Percentiles rank a stretch among this genome's conserved stretches.
phyloP scores from a whole-genome alignment of 1,139 yeast species.

The Pichia sp. region DNA sequence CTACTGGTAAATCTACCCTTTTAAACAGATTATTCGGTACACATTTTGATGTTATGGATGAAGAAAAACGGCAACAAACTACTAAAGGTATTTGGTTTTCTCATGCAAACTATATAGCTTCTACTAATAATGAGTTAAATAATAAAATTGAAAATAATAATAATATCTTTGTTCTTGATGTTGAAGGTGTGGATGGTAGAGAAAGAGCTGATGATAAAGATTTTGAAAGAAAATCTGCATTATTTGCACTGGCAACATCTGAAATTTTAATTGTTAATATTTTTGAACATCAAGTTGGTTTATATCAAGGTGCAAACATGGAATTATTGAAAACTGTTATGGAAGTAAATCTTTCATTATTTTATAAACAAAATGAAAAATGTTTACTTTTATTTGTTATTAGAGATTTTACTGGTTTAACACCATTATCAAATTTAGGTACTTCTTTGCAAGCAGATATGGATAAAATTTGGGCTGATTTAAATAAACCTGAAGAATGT shows the following conservation, averaged over 20 bases:
- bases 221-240: slow-evolving; percentile 91
- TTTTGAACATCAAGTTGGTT: slow-evolving; percentile 96
- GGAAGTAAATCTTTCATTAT: slow-evolving; percentile 84
- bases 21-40: slow-evolving; percentile 82
- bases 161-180: slow-evolving; percentile 81
- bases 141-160: slow-evolving; percentile 17
- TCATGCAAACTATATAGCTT: slow-evolving; percentile 38
- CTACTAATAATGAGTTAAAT: slow-evolving; percentile 14
- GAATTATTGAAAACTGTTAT: slow-evolving; percentile 90
- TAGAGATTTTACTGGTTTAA: slow-evolving; percentile 84
- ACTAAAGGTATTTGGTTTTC: slow-evolving; percentile 96
- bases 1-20: slow-evolving; percentile 92
- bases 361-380: slow-evolving; percentile 54
- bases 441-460: slow-evolving; percentile 66
- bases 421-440: slow-evolving; percentile 71
- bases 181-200: slow-evolving; percentile 96
- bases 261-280: slow-evolving; percentile 86
- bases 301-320: slow-evolving; percentile 97
- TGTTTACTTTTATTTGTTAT: slow-evolving; percentile 80
- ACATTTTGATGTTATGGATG: slow-evolving; percentile 89
- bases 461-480: slow-evolving; percentile 66
- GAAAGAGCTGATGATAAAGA: slow-evolving; percentile 98
- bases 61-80: slow-evolving; percentile 69
- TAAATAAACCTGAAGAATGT: slow-evolving; percentile 67
- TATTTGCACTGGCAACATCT: slow-evolving; percentile 88